A percentile compares a stretch with the other conserved stretches of the same genome.
phyloP scores from a whole-genome alignment of 2,329 filamentous ascomycete species.

The Plenodomus tracheiphilus region DNA sequence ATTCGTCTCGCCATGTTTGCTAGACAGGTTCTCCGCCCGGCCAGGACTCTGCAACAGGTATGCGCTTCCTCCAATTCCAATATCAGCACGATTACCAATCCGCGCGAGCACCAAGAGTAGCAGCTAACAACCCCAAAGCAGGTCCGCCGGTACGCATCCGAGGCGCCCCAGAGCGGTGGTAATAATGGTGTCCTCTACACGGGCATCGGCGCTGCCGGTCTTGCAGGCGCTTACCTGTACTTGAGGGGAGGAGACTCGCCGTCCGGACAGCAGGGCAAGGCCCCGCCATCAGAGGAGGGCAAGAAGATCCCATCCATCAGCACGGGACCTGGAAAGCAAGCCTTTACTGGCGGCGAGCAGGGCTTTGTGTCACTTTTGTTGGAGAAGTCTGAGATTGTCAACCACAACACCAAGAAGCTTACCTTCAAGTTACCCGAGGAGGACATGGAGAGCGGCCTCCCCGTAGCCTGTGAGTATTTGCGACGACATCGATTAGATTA shows the following conservation, averaged over 20 bases:
- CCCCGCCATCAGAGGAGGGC: constrained; percentile 39
- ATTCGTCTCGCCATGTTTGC: constrained; percentile 49
- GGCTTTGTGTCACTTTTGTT: constrained; percentile 84
- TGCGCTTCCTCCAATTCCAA: constrained; percentile 15
- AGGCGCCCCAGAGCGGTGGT: constrained; percentile 56
- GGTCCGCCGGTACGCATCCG: constrained; percentile 74
- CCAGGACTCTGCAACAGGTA: constrained; percentile 47
- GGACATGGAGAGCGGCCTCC: constrained; percentile 81
- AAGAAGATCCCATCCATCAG: constrained; percentile 46
- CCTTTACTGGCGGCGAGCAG: constrained; percentile 84
- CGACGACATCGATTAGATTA: no score
- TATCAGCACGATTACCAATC: constrained; percentile 20
- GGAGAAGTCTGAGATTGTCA: constrained; percentile 75
- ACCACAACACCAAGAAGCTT: constrained; percentile 93
- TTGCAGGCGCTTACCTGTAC: constrained; percentile 60
- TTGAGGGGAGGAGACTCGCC: constrained; percentile 36
- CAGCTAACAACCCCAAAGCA: constrained; percentile 51
- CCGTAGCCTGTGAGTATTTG: constrained; percentile 66
- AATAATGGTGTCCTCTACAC: constrained; percentile 56
- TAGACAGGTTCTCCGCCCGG: constrained; percentile 49
- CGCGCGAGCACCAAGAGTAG: constrained; percentile 2
- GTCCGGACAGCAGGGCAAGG: constrained; percentile 25
- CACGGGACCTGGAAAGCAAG: constrained; percentile 49
- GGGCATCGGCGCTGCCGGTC: constrained; percentile 61
- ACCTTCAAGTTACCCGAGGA: constrained; percentile 84